Percentiles rank a stretch among this genome's conserved stretches.
Conservation (phyloP, 2,329 filamentous ascomycete genomes). For the Stagonosporopsis vannaccii region DNA sequence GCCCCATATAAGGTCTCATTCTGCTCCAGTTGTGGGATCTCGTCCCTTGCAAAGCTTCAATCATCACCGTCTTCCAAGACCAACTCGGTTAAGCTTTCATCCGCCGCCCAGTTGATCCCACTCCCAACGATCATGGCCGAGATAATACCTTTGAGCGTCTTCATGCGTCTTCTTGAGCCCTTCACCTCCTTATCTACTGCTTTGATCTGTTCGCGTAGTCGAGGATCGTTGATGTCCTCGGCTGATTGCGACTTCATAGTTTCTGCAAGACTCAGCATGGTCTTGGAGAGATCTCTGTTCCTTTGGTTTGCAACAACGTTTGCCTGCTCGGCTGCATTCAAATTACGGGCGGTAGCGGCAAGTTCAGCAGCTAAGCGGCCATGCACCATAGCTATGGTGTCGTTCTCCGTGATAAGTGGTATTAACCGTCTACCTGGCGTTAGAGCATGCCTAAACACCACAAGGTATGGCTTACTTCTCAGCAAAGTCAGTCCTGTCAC, state of each 20-base stretch:
- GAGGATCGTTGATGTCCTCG: conserved; percentile 62
- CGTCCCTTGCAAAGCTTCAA: neutral
- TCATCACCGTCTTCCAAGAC: conserved; percentile 72
- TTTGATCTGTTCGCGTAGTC: conserved; percentile 63
- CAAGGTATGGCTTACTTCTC: conserved; percentile 66
- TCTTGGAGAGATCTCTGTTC: conserved; percentile 69
- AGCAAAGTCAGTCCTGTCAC: conserved; percentile 67
- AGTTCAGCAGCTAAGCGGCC: conserved; percentile 66
- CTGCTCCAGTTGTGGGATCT: neutral
- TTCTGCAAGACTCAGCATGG: conserved; percentile 69
- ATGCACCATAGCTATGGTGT: conserved; percentile 69
- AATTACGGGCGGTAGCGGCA: conserved; percentile 58
- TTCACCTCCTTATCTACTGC: conserved; percentile 67
- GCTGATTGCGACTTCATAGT: conserved; percentile 62
- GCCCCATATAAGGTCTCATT: neutral
- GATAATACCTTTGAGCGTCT: conserved; percentile 78
- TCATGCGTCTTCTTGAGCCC: conserved; percentile 71
- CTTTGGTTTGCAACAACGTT: conserved; percentile 63
- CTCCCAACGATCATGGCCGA: conserved; percentile 81
- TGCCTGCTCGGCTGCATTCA: conserved; percentile 66
- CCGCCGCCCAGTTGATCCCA: conserved; percentile 80
- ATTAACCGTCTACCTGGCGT: conserved; percentile 65
- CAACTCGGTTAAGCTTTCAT: conserved; percentile 71
- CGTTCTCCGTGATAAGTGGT: conserved; percentile 71
- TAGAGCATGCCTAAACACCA: conserved; percentile 10